These are phyloP conservation scores for Nymphaea thermarum DNA, from an alignment of 164 flowering plant species.

Conservation along the genomic window DNA sequence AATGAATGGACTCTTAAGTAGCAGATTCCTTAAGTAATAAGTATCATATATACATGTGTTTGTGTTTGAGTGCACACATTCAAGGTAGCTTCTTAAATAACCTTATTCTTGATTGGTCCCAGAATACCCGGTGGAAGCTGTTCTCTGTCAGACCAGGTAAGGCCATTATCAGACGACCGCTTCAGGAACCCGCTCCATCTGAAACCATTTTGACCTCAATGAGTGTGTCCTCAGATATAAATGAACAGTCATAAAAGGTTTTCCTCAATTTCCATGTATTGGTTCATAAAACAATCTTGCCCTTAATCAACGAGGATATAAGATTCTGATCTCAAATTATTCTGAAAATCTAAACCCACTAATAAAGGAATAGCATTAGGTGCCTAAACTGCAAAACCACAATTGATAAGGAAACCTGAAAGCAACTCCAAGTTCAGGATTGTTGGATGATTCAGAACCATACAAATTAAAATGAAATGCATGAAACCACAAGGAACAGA, in stretches of 20 bases:
- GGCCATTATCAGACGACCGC: constrained; percentile 69
- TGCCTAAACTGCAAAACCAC: too few species aligned
- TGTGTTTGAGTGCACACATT: not conserved
- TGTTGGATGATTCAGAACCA: too few species aligned
- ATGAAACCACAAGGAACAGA: too few species aligned
- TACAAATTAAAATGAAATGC: not conserved
- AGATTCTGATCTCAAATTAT: too few species aligned
- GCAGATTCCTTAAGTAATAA: not conserved
- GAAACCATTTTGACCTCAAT: not conserved
- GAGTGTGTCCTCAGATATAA: not conserved
- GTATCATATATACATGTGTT: not conserved
- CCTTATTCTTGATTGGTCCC: constrained; percentile 94
- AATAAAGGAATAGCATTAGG: too few species aligned
- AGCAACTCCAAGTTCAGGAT: too few species aligned
- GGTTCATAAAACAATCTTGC: too few species aligned
- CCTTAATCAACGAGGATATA: too few species aligned
- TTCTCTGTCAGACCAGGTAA: constrained; percentile 73
- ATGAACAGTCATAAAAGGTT: not conserved
- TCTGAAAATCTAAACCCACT: too few species aligned
- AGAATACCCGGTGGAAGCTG: constrained; percentile 96
- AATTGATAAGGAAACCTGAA: too few species aligned
- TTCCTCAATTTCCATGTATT: too few species aligned
- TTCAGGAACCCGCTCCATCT: constrained; percentile 98
- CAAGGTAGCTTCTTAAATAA: constrained; percentile 8
- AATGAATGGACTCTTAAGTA: not conserved